Conservation (phyloP, 768 basidiomycete species). For the Leccinum fibrillosum region DNA sequence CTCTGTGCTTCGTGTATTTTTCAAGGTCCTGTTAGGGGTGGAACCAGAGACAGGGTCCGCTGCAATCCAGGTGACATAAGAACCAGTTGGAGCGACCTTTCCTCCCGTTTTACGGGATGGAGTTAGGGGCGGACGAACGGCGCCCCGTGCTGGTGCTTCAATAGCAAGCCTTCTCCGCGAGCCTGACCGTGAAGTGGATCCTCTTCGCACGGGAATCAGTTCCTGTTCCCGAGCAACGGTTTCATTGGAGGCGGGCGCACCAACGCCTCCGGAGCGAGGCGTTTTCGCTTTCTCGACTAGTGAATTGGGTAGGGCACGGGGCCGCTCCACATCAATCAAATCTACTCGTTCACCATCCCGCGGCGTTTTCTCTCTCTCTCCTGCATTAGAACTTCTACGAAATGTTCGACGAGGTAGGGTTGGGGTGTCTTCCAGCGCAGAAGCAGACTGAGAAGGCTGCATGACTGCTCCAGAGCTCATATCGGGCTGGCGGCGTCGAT, state of each 20-base stretch:
- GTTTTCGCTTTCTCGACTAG: constrained; percentile 16
- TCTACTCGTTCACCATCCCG: constrained; percentile 27
- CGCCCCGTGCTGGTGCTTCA: not conserved
- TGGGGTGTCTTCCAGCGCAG: constrained; percentile 31
- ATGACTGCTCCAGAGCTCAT: constrained; percentile 16
- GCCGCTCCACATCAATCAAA: constrained; percentile 17
- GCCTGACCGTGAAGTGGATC: constrained; percentile 13
- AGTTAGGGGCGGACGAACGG: constrained; percentile 14
- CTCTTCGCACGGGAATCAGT: constrained; percentile 5
- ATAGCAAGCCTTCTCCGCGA: constrained; percentile 14
- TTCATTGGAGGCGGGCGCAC: constrained; percentile 23
- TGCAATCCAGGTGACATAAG: constrained; percentile 26
- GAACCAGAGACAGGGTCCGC: constrained; percentile 32
- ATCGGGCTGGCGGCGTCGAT: constrained; percentile 29
- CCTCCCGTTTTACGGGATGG: constrained; percentile 21
- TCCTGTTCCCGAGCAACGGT: constrained; percentile 19
- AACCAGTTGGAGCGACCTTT: constrained; percentile 21
- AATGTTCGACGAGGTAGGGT: constrained; percentile 22
- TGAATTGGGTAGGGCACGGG: constrained; percentile 14
- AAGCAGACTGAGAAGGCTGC: constrained; percentile 27
- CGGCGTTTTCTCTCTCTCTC: constrained; percentile 20
- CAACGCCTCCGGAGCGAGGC: constrained; percentile 13
- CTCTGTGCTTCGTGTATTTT: too few species aligned
- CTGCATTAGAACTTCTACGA: constrained; percentile 28
- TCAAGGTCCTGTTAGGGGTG: too few species aligned